Base-by-base conservation (phyloP, 2,329 filamentous ascomycete genomes). In the Microsporum canis region DNA sequence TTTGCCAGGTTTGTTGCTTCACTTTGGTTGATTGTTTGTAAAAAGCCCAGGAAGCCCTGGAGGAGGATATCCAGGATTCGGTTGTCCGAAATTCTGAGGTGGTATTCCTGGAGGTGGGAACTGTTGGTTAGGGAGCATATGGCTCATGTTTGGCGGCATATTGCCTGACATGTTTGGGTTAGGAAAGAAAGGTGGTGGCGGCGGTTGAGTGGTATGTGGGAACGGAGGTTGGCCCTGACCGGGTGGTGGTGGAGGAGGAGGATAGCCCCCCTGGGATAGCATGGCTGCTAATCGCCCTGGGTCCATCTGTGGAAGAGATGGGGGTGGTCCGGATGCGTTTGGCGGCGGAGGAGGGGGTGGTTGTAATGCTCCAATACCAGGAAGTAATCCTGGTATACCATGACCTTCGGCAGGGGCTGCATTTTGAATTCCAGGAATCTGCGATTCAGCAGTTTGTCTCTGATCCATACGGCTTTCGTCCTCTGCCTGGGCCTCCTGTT, bases 381-480 rank as follows among this genome's bases (percentile, higher is more conserved):
- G 79, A 7, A 82, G 68, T 27, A 76, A 57, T 65, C 74, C 68
- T 60, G 67, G 59, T 61, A 71, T 55, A 57, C 75, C 71, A 29
- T 41, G 34, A 71, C 79, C 73, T 57, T 79, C 73, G 78, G 81
- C 41, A 83, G 77, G 34, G 84, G 88, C 3, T 85, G 86, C 61
- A 88, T 65, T 69, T 62, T 76, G 82, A 76, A 71, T 83, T 70
- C 58, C 77, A 69, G 73, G 82, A 6, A 82, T 71, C 23, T 74
- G 73, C 23, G 81, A 73, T 63, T 82, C 84, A 34, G 84, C 75
- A 23, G 82, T 87, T 82, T 88, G 89, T 73, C 88, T 88, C 72
- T 99, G 94, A 69, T 99, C 94, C 59, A 95, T 87, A 51, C 97
- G 80, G 1, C 90, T 91, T 66, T 97, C 92, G 66, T 88, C 87